Evolutionary conservation across 106 monocot genomes (phyloP).

Genomic region (Platanthera zijinensis): DNA sequence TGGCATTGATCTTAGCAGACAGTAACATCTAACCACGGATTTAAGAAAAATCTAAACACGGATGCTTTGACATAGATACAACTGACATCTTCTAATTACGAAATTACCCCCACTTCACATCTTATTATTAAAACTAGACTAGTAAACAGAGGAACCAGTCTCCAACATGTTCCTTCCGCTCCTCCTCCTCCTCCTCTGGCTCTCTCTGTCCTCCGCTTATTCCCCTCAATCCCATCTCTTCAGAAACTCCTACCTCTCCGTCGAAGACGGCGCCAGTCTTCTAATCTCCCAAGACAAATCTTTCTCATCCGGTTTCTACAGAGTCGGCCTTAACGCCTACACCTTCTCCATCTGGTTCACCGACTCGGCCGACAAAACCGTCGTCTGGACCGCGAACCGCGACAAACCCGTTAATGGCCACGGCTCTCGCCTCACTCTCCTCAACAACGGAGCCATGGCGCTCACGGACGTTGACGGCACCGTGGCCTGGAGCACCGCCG

Average conservation of each 20-base stretch:
- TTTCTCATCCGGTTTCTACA: constrained; percentile 38
- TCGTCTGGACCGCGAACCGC: constrained; percentile 38
- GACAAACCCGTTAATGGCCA: constrained; percentile 31
- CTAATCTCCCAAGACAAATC: constrained; percentile 21
- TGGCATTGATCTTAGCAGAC: too few relatives aligned
- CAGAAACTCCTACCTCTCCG: constrained; percentile 22
- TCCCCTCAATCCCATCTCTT: neutral
- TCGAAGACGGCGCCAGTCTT: constrained; percentile 7
- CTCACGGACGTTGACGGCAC: constrained; percentile 18
- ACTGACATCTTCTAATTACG: too few relatives aligned
- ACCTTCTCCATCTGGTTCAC: constrained; percentile 45
- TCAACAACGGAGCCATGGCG: constrained; percentile 11
- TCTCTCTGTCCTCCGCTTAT: neutral
- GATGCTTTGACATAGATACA: too few relatives aligned
- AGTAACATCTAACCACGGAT: too few relatives aligned
- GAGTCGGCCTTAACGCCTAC: constrained; percentile 31
- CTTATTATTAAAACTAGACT: neutral
- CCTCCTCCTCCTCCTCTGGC: neutral
- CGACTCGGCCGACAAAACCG: constrained; percentile 14
- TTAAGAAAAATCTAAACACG: too few relatives aligned
- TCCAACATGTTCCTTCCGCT: neutral
- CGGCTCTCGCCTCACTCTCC: constrained; percentile 13
- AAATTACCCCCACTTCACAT: too few relatives aligned
- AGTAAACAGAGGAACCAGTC: neutral
- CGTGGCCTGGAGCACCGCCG: constrained; percentile 19